Conservation (phyloP, 768 basidiomycete species). For the Collybia sp. region DNA sequence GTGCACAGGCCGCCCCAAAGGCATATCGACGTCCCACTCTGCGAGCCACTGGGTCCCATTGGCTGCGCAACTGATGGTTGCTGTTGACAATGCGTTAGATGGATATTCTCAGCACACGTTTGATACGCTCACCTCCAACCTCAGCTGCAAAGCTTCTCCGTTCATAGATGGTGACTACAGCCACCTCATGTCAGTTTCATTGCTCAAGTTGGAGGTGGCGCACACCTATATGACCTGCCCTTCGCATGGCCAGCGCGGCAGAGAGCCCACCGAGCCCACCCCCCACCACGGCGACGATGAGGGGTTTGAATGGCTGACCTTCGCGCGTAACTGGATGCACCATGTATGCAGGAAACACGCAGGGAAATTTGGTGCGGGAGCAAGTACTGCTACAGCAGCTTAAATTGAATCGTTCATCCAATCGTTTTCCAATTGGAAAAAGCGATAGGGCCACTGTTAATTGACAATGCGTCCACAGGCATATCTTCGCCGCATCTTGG, state of each 20-base stretch:
- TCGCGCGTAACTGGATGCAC: too few species aligned
- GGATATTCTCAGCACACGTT: not conserved
- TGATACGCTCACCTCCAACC: conserved; percentile 12
- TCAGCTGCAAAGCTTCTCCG: conserved; percentile 24
- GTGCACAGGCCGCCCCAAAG: conserved; percentile 22
- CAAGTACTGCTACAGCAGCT: too few species aligned
- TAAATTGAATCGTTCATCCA: too few species aligned
- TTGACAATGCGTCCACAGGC: too few species aligned
- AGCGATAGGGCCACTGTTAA: too few species aligned
- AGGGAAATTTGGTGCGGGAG: too few species aligned
- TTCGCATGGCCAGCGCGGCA: conserved; percentile 20
- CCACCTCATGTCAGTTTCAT: conserved; percentile 11
- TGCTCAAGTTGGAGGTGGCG: not conserved
- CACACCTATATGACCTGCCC: conserved; percentile 20
- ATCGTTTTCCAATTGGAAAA: too few species aligned
- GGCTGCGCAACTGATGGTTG: conserved; percentile 27
- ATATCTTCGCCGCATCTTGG: too few species aligned
- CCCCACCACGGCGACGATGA: conserved; percentile 16
- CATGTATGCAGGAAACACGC: too few species aligned
- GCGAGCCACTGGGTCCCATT: conserved; percentile 27
- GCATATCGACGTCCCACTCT: conserved; percentile 26
- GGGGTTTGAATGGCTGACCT: conserved; percentile 9
- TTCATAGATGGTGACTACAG: conserved; percentile 16
- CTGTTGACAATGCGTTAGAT: conserved; percentile 1
- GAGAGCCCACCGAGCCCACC: conserved; percentile 23